phyloP scores from a whole-genome alignment of 148 eudicot genomes.

The Rhododendron williamsianum region DNA sequence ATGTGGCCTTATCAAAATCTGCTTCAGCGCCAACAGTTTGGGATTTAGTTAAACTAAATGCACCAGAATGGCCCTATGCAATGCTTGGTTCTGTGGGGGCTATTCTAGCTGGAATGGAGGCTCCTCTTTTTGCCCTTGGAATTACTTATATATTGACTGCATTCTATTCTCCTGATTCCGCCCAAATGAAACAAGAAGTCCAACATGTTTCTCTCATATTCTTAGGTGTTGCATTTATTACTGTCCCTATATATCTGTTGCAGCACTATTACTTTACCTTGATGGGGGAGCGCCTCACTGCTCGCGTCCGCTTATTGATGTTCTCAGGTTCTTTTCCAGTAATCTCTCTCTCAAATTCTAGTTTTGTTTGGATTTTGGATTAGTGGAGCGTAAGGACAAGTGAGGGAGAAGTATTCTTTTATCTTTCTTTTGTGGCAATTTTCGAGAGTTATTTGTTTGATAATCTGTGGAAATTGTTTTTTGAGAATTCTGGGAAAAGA shows the following conservation, averaged over 20 bases:
- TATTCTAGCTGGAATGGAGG: constrained; percentile 51
- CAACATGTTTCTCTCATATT: constrained; percentile 35
- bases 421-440: neutral
- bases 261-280: constrained; percentile 60
- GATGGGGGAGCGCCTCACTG: constrained; percentile 71
- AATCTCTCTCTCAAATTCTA: neutral
- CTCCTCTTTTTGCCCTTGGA: constrained; percentile 64
- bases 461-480: neutral
- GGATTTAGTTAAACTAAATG: constrained; percentile 50
- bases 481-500: neutral
- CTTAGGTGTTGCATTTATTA: constrained; percentile 39
- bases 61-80: constrained; percentile 57
- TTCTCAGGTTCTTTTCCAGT: constrained; percentile 54
- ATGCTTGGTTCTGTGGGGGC: constrained; percentile 58
- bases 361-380: neutral
- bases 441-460: neutral
- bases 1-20: neutral
- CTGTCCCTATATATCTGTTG: constrained; percentile 47
- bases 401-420: neutral
- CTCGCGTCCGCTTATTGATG: constrained; percentile 55
- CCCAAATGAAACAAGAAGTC: constrained; percentile 43
- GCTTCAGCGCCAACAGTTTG: constrained; percentile 33
- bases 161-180: constrained; percentile 46
- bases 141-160: constrained; percentile 55
- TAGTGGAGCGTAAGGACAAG: neutral